Conservation (phyloP, 129 eudicot genomes). For the Tagetes patula region DNA sequence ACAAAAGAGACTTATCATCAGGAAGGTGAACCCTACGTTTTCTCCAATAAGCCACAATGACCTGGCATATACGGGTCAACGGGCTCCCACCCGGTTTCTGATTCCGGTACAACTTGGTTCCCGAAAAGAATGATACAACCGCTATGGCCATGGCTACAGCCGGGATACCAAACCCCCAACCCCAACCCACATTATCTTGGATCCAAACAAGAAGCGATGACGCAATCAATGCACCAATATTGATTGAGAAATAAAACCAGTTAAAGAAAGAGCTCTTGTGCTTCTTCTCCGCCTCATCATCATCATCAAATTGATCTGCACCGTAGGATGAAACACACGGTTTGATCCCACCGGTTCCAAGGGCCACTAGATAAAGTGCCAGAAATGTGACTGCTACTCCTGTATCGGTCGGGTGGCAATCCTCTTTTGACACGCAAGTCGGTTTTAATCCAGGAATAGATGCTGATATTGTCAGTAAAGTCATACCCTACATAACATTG, state of each 20-base stretch:
- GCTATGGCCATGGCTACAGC: conserved; percentile 75
- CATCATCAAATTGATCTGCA: conserved; percentile 79
- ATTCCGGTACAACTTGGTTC: conserved; percentile 63
- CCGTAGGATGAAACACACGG: conserved; percentile 87
- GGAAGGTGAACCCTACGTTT: conserved; percentile 51
- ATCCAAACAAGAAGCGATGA: conserved; percentile 63
- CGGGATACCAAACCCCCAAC: conserved; percentile 84
- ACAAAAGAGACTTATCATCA: conserved; percentile 40
- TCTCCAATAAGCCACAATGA: conserved; percentile 56
- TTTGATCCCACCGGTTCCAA: conserved; percentile 84
- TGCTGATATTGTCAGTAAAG: conserved; percentile 66
- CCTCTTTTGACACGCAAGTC: conserved; percentile 37
- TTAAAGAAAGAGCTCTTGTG: conserved; percentile 78
- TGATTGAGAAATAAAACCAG: conserved; percentile 82
- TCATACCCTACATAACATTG: conserved; percentile 61
- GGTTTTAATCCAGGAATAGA: conserved; percentile 63
- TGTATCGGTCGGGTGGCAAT: conserved; percentile 43
- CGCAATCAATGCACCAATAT: conserved; percentile 71
- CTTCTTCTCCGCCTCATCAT: conserved; percentile 59
- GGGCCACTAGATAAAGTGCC: conserved; percentile 68
- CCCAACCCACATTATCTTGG: conserved; percentile 80
- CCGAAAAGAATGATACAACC: conserved; percentile 64
- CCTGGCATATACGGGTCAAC: conserved; percentile 65
- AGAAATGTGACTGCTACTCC: conserved; percentile 43
- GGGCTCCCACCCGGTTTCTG: conserved; percentile 90